Evolutionary conservation across 2,329 filamentous ascomycete genomes (phyloP).

Genomic region (Samsoniella hepiali): DNA sequence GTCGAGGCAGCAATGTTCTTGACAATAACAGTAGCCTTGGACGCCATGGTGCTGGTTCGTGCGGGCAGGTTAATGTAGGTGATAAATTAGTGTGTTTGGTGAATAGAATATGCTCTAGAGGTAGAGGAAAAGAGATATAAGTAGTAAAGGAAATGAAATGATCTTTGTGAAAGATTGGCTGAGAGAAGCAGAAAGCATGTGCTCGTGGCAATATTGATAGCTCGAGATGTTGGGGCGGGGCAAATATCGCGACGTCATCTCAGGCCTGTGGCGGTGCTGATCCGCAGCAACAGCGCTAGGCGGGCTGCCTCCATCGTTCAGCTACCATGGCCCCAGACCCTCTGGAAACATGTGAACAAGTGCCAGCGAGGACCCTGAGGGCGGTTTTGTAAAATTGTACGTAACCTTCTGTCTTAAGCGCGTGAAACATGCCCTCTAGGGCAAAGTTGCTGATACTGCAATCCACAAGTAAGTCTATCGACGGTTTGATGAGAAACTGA

Average conservation of each 20-base stretch:
- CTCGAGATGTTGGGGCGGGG: constrained; percentile 14
- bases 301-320: background rate
- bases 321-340: too few species aligned
- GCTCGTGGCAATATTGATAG: constrained; percentile 12
- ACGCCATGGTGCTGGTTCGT: constrained; percentile 47
- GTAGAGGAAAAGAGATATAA: background rate
- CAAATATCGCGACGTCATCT: constrained; percentile 19
- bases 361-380: background rate
- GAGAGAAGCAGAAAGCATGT: constrained; percentile 13
- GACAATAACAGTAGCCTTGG: constrained; percentile 71
- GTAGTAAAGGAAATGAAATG: background rate
- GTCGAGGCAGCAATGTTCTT: constrained; percentile 83
- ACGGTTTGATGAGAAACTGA: too few species aligned
- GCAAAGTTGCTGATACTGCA: too few species aligned
- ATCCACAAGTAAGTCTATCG: too few species aligned
- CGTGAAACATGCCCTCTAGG: too few species aligned
- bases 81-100: background rate
- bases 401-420: background rate
- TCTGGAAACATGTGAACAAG: constrained; percentile 1
- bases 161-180: background rate
- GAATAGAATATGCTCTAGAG: background rate
- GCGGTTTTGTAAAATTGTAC: background rate
- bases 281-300: background rate
- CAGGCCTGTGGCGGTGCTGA: constrained; percentile 16
- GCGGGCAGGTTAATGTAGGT: constrained; percentile 10